Evolutionary conservation across 1,284 basidiomycete species (phyloP), one percentile per base, ranked within the genome.

Genomic region (Rhodotorula sp.): DNA sequence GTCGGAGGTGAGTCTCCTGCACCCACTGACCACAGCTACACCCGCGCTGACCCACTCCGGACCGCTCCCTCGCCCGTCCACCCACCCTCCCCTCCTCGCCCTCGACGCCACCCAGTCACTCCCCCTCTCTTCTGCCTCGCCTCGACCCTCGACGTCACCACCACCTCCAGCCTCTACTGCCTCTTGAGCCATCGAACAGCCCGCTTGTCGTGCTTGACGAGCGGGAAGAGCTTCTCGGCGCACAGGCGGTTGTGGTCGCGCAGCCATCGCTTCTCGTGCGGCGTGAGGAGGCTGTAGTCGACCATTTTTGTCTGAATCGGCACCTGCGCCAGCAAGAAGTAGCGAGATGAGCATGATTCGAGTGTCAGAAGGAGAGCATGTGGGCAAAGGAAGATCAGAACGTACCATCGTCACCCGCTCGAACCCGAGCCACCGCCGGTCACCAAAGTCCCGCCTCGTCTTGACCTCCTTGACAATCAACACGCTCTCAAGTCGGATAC

Each of bases 401-500:
- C 79, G 76, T 32, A 81, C 80, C 47, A 73, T 77, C 3, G 81
- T 82, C 64, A 82, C 64, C 15, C 79, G 67, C 73, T 81, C 80
- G 57, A 81, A 81, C 4, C 77, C 77, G 30, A 78, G 74, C 80
- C 80, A 82, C 11, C 65, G 29, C 44, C 44, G 22, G 58, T 65
- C 65, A 4, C 74, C 72, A 17, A 66, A 68, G 10, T 27, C 27
- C 11, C 68, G 27, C 13, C 64, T 48, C 32, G 68, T 73, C 27
- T 60, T n/a, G 30, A 74, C 64, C 58, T 73, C 67, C 29, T 68
- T 71, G 49, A 78, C 74, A 48, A 92, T 83, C 19, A 93, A 86
- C 52, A 95, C 85, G 79, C 88, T 93, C 82, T 99, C 95, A 75
- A 95, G 92, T 1, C 95, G 88, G 74, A 98, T 92, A 2, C 95